Conservation (phyloP, 495 filamentous ascomycete genomes). For the Tirmania nivea region DNA sequence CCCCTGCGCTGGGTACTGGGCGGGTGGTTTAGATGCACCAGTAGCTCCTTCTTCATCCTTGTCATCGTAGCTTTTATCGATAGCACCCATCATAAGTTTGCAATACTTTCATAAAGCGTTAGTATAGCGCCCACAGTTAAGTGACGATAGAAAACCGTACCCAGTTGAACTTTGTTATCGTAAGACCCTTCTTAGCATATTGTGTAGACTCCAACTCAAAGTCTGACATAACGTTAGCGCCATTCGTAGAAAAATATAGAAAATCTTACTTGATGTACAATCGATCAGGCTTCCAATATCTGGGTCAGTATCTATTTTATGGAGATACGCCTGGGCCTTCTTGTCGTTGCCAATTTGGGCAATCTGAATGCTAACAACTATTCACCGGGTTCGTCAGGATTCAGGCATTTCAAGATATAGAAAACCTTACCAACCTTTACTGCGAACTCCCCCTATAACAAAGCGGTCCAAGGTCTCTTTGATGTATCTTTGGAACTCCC, state of each 20-base stretch:
- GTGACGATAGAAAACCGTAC: conserved; percentile 11
- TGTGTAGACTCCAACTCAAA: conserved; percentile 36
- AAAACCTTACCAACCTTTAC: background rate
- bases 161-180: conserved; percentile 47
- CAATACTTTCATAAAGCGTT: conserved; percentile 21
- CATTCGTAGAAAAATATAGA: background rate
- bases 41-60: conserved; percentile 11
- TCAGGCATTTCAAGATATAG: background rate
- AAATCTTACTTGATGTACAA: conserved; percentile 46
- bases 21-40: background rate
- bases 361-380: conserved; percentile 41
- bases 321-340: conserved; percentile 41
- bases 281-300: conserved; percentile 40
- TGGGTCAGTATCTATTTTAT: conserved; percentile 40
- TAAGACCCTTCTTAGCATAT: conserved; percentile 36
- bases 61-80: conserved; percentile 21
- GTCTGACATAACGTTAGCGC: conserved; percentile 7
- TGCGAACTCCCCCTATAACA: background rate
- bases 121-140: conserved; percentile 1
- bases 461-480: background rate
- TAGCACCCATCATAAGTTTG: conserved; percentile 49
- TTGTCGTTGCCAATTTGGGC: conserved; percentile 52
- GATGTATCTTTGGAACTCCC: conserved; percentile 14
- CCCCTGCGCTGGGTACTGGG: conserved; percentile 1
- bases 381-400: background rate